Evolutionary conservation across 768 basidiomycete genomes (phyloP).

Genomic region (Austroboletus eburneus): DNA sequence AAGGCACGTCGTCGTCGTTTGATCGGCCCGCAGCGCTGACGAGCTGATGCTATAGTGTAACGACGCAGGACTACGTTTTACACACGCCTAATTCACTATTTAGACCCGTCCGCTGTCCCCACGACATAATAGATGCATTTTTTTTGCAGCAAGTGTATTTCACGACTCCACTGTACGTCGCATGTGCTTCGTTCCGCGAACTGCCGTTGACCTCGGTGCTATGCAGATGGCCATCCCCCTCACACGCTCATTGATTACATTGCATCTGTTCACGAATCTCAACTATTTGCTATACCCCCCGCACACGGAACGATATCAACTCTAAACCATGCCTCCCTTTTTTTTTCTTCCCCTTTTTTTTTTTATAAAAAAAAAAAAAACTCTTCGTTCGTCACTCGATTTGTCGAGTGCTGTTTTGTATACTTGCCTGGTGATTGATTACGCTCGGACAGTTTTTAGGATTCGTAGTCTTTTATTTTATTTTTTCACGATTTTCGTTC

Average conservation of each 20-base stretch:
- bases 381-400: background rate
- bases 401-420: conserved; percentile 4
- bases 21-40: conserved; percentile 4
- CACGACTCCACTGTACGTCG: conserved; percentile 25
- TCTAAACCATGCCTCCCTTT: conserved; percentile 21
- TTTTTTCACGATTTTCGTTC: background rate
- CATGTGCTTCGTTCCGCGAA: background rate
- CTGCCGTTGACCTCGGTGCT: background rate
- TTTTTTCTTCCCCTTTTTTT: no score
- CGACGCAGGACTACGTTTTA: conserved; percentile 24
- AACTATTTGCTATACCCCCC: conserved; percentile 23
- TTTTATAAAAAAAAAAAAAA: no score
- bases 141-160: conserved; percentile 26
- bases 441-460: no score
- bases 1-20: conserved; percentile 11
- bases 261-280: conserved; percentile 21
- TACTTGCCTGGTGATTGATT: no score
- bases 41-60: conserved; percentile 19
- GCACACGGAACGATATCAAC: conserved; percentile 24
- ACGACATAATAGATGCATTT: conserved; percentile 28
- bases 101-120: conserved; percentile 17
- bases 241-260: conserved; percentile 24
- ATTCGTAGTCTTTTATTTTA: background rate
- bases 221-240: conserved; percentile 23
- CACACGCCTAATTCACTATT: conserved; percentile 23